Conservation (phyloP, 2,329 filamentous ascomycete species). For the Tolypocladium guangdongense region DNA sequence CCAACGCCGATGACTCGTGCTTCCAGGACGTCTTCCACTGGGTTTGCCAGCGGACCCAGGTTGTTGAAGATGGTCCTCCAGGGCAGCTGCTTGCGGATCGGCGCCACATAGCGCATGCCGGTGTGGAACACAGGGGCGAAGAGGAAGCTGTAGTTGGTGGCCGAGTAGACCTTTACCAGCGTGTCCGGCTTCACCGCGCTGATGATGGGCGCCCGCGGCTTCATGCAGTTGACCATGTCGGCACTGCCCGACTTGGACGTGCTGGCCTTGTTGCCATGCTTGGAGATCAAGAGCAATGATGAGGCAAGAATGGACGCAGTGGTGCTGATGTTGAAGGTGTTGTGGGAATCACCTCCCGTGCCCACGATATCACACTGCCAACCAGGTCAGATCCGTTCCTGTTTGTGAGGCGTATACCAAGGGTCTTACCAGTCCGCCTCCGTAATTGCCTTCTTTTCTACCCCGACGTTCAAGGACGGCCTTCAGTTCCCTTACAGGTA, state of each 20-base stretch:
- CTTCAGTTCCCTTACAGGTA: conserved; percentile 54
- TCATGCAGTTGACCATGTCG: conserved; percentile 71
- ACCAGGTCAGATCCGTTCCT: neutral
- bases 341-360: conserved; percentile 90
- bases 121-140: conserved; percentile 96
- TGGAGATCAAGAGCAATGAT: conserved; percentile 72
- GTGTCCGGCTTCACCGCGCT: conserved; percentile 61
- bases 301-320: conserved; percentile 89
- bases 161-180: conserved; percentile 60
- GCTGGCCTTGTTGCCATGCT: conserved; percentile 92
- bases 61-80: conserved; percentile 98
- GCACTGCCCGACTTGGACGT: conserved; percentile 94
- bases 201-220: conserved; percentile 63
- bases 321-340: conserved; percentile 97
- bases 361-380: conserved; percentile 80
- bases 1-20: conserved; percentile 90
- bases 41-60: conserved; percentile 84
- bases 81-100: conserved; percentile 76
- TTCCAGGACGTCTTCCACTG: conserved; percentile 73
- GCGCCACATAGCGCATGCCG: conserved; percentile 81
- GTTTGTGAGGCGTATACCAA: neutral
- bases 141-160: conserved; percentile 86
- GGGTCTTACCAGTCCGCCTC: conserved; percentile 68
- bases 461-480: conserved; percentile 49
- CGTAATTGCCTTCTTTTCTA: conserved; percentile 61